Evolutionary conservation across 768 basidiomycete species (phyloP).

Genomic region (Tephrocybe sp.): DNA sequence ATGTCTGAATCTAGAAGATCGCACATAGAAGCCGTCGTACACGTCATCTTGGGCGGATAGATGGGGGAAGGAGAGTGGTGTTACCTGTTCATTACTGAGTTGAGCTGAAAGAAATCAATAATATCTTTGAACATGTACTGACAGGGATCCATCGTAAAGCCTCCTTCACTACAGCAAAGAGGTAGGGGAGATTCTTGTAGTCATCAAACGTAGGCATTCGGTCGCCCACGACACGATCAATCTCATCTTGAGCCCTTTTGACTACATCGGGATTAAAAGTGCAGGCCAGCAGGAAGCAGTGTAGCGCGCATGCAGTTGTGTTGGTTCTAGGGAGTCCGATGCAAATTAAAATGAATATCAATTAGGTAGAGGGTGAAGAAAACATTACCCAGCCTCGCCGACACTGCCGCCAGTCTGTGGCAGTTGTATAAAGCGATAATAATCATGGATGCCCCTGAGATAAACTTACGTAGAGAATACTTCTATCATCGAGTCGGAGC

Average conservation of each 20-base stretch:
- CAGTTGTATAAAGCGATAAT: not conserved
- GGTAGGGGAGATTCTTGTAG: conserved; percentile 1
- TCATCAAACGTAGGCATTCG: conserved; percentile 4
- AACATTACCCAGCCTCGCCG: conserved; percentile 4
- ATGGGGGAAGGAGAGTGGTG: conserved; percentile 7
- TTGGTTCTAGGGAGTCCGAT: conserved; percentile 1
- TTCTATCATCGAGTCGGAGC: not conserved
- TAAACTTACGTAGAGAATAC: conserved; percentile 6
- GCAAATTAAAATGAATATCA: not conserved
- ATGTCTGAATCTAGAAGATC: not conserved
- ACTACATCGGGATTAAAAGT: not conserved
- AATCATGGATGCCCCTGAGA: not conserved
- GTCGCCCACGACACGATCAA: conserved; percentile 1
- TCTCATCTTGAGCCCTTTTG: conserved; percentile 1
- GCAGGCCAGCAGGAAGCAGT: conserved; percentile 5
- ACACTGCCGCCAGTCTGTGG: conserved; percentile 2
- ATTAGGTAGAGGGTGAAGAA: not conserved
- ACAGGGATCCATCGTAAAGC: conserved; percentile 6
- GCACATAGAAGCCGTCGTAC: conserved; percentile 3
- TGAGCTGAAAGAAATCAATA: not conserved
- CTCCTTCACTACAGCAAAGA: conserved; percentile 4
- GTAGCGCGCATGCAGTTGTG: conserved; percentile 3
- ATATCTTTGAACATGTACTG: not conserved
- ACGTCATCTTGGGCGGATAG: conserved; percentile 1
- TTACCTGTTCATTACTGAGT: not conserved